Conservation (phyloP, 768 basidiomycete genomes). For the Amanita brunnescens region DNA sequence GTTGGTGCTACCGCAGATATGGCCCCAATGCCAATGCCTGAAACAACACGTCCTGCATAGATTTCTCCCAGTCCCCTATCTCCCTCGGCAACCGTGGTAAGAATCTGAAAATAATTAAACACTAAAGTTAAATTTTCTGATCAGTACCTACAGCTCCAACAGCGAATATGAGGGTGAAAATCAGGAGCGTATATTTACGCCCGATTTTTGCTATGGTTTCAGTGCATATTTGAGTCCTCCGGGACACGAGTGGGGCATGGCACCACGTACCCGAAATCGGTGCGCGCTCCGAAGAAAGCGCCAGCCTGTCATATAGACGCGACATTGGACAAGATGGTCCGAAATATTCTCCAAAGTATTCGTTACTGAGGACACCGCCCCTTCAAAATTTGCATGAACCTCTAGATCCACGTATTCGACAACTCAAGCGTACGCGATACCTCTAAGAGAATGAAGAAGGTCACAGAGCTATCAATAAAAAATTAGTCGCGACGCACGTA, state of each 20-base stretch:
- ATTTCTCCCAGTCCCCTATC: conserved; percentile 56
- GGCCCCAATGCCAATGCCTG: conserved; percentile 56
- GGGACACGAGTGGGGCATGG: neutral
- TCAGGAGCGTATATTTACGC: conserved; percentile 53
- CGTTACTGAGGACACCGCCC: conserved; percentile 62
- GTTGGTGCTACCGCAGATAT: conserved; percentile 40
- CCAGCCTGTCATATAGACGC: conserved; percentile 85
- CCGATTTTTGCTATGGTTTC: conserved; percentile 50
- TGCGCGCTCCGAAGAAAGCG: conserved; percentile 80
- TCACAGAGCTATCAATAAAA: conserved; percentile 8
- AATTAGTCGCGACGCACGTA: conserved; percentile 37
- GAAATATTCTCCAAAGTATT: conserved; percentile 56
- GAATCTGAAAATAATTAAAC: conserved; percentile 33
- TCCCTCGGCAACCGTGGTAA: conserved; percentile 59
- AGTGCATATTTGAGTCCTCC: neutral
- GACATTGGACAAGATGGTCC: conserved; percentile 70
- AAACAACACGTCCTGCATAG: conserved; percentile 73
- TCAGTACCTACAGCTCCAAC: conserved; percentile 57
- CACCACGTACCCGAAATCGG: conserved; percentile 50
- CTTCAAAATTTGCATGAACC: conserved; percentile 22
- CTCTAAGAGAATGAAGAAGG: neutral
- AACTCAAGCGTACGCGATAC: neutral
- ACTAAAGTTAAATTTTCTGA: neutral
- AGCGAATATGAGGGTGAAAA: conserved; percentile 53
- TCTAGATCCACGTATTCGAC: neutral